phyloP scores from a whole-genome alignment of 2,329 filamentous ascomycete species.

The Chaetomiaceae sp. region DNA sequence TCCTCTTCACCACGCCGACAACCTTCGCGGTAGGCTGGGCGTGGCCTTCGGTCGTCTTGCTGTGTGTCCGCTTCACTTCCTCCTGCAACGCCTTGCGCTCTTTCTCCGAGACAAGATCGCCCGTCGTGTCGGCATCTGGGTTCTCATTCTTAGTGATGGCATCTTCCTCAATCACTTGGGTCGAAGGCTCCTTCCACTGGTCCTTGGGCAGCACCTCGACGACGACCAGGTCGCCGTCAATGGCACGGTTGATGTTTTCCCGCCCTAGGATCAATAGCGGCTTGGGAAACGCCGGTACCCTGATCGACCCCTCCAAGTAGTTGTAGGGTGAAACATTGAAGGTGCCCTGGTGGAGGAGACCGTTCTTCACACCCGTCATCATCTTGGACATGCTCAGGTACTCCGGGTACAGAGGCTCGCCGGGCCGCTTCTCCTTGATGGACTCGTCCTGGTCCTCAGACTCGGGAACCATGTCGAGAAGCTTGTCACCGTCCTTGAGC shows the following conservation, averaged over 20 bases:
- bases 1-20: constrained; percentile 87
- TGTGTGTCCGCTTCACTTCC: constrained; percentile 82
- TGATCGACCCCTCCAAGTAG: constrained; percentile 89
- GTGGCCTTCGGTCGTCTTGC: constrained; percentile 67
- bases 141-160: constrained; percentile 89
- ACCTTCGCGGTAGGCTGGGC: constrained; percentile 89
- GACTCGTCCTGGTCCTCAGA: constrained; percentile 65
- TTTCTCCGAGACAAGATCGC: constrained; percentile 77
- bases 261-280: constrained; percentile 81
- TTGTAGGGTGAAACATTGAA: constrained; percentile 98
- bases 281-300: constrained; percentile 86
- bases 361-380: constrained; percentile 87
- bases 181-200: constrained; percentile 95
- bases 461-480: constrained; percentile 91
- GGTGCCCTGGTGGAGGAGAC: constrained; percentile 85
- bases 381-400: constrained; percentile 86
- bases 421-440: constrained; percentile 58
- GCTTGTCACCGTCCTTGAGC: constrained; percentile 75
- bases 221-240: constrained; percentile 89
- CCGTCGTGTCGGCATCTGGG: constrained; percentile 73
- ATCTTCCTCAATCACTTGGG: constrained; percentile 94
- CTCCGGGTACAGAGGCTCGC: constrained; percentile 77
- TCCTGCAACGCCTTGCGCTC: constrained; percentile 86
- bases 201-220: constrained; percentile 90
- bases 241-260: constrained; percentile 92